phyloP scores from a whole-genome alignment of 371 early-diverging fungal genomes.

The Nematocida displodere region DNA sequence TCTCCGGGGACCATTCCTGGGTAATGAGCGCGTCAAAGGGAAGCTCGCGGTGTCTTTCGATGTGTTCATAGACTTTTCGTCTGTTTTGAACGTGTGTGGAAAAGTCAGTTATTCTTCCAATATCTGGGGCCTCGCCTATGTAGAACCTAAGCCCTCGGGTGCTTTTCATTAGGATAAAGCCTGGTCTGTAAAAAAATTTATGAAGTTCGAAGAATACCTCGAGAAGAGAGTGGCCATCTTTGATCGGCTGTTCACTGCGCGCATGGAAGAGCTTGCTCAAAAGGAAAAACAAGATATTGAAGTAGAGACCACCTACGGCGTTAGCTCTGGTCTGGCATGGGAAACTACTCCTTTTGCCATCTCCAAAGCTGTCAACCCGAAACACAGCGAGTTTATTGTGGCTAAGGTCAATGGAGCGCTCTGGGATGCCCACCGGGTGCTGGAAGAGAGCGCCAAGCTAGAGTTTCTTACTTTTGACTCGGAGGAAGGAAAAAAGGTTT shows the following conservation, averaged over 20 bases:
- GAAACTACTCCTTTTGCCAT: conserved; percentile 50
- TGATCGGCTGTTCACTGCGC: background rate
- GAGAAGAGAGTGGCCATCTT: background rate
- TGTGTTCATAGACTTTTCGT: conserved; percentile 13
- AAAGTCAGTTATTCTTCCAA: conserved; percentile 2
- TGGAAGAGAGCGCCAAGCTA: conserved; percentile 73
- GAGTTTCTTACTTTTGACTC: conserved; percentile 86
- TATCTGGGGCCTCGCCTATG: background rate
- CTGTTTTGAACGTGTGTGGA: background rate
- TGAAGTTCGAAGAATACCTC: background rate
- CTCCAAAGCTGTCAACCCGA: conserved; percentile 8
- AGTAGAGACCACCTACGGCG: conserved; percentile 17
- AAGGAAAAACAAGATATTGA: background rate
- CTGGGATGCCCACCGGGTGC: conserved; percentile 80
- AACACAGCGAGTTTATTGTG: conserved; percentile 52
- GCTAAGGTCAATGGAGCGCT: conserved; percentile 73
- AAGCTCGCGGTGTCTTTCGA: conserved; percentile 30
- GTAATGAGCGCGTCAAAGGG: background rate
- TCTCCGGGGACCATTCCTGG: background rate
- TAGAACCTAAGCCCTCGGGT: conserved; percentile 8
- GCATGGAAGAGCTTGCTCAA: background rate
- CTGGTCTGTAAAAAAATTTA: background rate
- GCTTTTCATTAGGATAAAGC: background rate
- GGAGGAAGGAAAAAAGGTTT: conserved; percentile 73
- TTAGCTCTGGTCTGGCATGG: background rate